Percentiles rank a stretch among this genome's conserved stretches.
These are phyloP conservation scores for Camelina sativa DNA, from an alignment of 345 rosid genomes.

Conservation along the genomic window DNA sequence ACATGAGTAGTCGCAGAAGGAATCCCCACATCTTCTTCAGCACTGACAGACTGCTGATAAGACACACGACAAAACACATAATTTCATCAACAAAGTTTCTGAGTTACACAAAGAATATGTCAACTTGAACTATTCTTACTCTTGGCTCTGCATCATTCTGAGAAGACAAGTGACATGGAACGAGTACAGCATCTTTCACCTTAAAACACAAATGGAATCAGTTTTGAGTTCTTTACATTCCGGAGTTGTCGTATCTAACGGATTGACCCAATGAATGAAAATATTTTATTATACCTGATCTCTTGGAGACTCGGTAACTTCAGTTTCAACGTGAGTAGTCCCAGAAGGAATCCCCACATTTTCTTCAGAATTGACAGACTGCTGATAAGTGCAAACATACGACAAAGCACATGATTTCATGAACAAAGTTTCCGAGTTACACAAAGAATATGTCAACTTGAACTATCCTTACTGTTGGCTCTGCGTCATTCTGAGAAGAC, in stretches of 20 bases:
- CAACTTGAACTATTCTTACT: conserved; percentile 24
- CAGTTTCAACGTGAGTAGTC: conserved; percentile 17
- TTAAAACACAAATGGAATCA: conserved; percentile 15
- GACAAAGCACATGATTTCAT: conserved; percentile 6
- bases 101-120: background rate
- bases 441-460: conserved; percentile 1
- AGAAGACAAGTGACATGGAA: conserved; percentile 13
- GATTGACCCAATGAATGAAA: background rate
- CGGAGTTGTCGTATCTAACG: background rate
- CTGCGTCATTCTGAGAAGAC: conserved; percentile 24
- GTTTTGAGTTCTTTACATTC: background rate
- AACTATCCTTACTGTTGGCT: conserved; percentile 26
- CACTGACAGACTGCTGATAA: conserved; percentile 16
- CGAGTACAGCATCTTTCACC: conserved; percentile 33
- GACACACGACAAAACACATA: conserved; percentile 15
- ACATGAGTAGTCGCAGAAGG: background rate
- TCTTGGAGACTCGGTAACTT: conserved; percentile 11
- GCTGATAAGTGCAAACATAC: conserved; percentile 16
- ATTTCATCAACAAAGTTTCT: background rate
- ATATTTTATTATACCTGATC: conserved; percentile 19
- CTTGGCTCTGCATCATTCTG: conserved; percentile 16
- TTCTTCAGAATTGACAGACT: conserved; percentile 22
- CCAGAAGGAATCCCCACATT: conserved; percentile 4
- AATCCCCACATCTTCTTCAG: conserved; percentile 23
- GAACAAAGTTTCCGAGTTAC: conserved; percentile 1